A percentile compares a stretch with the other conserved stretches of the same genome.
Evolutionary conservation across 495 filamentous ascomycete species (phyloP).

Genomic region (Aspergillus saccharolyticus): DNA sequence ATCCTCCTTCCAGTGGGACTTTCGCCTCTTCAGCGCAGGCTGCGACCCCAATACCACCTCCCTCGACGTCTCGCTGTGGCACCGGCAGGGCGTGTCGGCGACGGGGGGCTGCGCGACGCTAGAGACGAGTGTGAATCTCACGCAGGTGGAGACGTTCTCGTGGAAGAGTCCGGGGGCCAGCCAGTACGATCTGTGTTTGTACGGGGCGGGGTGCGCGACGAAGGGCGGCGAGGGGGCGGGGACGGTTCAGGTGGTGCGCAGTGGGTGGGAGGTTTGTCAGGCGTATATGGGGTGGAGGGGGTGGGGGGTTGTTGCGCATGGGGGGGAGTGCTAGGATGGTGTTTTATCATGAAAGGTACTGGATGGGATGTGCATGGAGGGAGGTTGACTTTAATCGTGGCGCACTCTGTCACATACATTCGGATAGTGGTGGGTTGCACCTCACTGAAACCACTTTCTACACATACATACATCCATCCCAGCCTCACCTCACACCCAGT

Average conservation of each 20-base stretch:
- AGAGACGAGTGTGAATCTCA: conserved; percentile 5
- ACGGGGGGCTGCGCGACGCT: conserved; percentile 7
- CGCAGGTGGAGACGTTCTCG: conserved; percentile 24
- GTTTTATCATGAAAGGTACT: no score
- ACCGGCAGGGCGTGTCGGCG: conserved; percentile 15
- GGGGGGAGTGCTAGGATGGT: conserved; percentile 11
- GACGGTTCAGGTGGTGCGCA: conserved; percentile 9
- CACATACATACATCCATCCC: no score
- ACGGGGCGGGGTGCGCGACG: conserved; percentile 15
- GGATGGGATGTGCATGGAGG: no score
- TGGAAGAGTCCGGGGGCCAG: conserved; percentile 24
- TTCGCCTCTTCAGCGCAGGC: conserved; percentile 24
- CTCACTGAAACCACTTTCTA: no score
- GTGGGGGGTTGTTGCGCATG: conserved; percentile 23
- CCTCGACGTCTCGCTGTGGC: conserved; percentile 17
- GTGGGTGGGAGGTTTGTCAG: conserved; percentile 31
- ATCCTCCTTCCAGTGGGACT: conserved; percentile 30
- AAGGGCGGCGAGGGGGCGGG: conserved; percentile 6
- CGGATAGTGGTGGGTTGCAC: no score
- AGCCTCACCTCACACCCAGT: no score
- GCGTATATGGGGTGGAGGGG: conserved; percentile 22
- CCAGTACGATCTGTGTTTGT: conserved; percentile 27
- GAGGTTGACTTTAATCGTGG: no score
- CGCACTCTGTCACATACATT: no score
- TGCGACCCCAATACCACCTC: conserved; percentile 25